phyloP scores from a whole-genome alignment of 169 alveolate species.

The Eimeria necatrix region DNA sequence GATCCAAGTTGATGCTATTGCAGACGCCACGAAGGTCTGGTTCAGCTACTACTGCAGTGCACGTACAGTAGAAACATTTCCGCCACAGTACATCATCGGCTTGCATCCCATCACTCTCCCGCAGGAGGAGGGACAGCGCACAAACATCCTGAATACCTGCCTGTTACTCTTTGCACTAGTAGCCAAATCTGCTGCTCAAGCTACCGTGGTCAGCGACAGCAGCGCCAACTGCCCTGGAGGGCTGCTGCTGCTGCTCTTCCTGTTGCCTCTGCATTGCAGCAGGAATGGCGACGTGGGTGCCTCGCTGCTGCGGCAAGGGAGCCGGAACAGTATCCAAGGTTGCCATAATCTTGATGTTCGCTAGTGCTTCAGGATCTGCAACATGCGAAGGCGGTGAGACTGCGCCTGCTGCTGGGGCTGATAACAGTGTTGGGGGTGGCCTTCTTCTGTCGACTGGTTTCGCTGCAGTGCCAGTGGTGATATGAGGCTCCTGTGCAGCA shows the following conservation, averaged over 20 bases:
- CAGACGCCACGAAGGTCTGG: too few species aligned
- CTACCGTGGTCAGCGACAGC: constrained; percentile 28
- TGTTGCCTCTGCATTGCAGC: constrained; percentile 77
- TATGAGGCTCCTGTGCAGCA: constrained; percentile 21
- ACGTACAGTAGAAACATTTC: not conserved
- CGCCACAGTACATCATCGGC: not conserved
- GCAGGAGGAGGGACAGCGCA: not conserved
- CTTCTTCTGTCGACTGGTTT: constrained; percentile 41
- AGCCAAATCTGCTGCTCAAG: constrained; percentile 67
- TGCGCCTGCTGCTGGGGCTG: constrained; percentile 53
- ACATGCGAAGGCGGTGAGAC: constrained; percentile 53
- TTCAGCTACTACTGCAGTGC: not conserved
- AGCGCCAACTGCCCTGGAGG: constrained; percentile 47
- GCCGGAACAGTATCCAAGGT: constrained; percentile 79
- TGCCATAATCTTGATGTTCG: constrained; percentile 74
- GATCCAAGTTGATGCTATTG: too few species aligned
- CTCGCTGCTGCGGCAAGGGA: constrained; percentile 78
- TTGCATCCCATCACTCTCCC: not conserved
- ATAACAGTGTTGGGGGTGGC: not conserved
- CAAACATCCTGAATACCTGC: constrained; percentile 6
- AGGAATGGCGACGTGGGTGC: constrained; percentile 75
- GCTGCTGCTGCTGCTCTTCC: constrained; percentile 55
- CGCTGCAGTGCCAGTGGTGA: not conserved
- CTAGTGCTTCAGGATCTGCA: constrained; percentile 60
- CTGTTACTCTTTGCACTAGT: not conserved